Evolutionary conservation across 2,329 filamentous ascomycete species (phyloP).

Genomic region (Verruconis gallopava): DNA sequence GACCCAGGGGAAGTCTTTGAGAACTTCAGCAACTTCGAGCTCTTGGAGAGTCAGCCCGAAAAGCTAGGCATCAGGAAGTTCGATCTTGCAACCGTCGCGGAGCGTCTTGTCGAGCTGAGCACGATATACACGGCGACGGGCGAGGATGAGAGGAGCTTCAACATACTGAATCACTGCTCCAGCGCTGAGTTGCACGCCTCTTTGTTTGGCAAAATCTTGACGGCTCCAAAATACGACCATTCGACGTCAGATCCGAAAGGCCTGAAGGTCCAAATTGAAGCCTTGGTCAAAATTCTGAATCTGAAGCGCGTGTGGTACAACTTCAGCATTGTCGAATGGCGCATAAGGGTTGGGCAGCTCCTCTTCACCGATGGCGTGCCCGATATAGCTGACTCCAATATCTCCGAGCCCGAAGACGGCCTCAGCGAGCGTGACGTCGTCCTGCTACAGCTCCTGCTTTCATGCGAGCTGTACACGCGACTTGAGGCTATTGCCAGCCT

Average conservation of each 20-base stretch:
- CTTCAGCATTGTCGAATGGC: constrained; percentile 62
- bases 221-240: constrained; percentile 24
- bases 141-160: constrained; percentile 43
- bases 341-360: constrained; percentile 58
- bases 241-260: constrained; percentile 43
- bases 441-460: constrained; percentile 40
- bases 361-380: constrained; percentile 43
- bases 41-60: constrained; percentile 24
- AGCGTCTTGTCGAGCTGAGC: constrained; percentile 25
- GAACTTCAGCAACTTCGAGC: constrained; percentile 31
- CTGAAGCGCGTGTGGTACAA: constrained; percentile 59
- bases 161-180: constrained; percentile 35
- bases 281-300: constrained; percentile 52
- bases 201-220: constrained; percentile 30
- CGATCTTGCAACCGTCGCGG: constrained; percentile 20
- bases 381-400: constrained; percentile 15
- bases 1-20: constrained; percentile 19
- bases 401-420: constrained; percentile 16
- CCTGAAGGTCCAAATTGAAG: constrained; percentile 56
- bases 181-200: constrained; percentile 38
- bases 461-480: constrained; percentile 41
- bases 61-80: constrained; percentile 25
- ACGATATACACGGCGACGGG: constrained; percentile 42
- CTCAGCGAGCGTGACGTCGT: constrained; percentile 37
- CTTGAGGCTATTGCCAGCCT: constrained; percentile 34